These are phyloP conservation scores for Cladobotryum mycophilum DNA, from an alignment of 2,329 filamentous ascomycete species.

Conservation along the genomic window DNA sequence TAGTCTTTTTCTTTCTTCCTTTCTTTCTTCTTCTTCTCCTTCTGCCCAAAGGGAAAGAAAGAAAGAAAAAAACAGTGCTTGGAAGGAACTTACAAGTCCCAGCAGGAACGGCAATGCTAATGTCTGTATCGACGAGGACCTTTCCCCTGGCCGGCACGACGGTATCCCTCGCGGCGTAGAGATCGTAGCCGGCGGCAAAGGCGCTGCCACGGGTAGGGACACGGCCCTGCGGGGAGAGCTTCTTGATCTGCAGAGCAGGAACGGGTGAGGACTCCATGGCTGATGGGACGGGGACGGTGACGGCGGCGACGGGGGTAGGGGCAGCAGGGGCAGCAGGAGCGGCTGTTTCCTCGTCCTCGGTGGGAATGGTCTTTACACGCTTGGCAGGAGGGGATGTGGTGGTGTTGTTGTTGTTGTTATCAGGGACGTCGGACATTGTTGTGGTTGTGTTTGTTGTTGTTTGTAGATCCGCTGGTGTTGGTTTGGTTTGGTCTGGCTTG, in stretches of 20 bases:
- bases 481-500: neutral
- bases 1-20: neutral
- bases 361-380: constrained; percentile 60
- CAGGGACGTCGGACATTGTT: constrained; percentile 21
- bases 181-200: constrained; percentile 87
- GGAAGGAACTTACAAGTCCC: constrained; percentile 66
- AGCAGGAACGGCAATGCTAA: constrained; percentile 82
- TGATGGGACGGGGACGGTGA: constrained; percentile 11
- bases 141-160: constrained; percentile 77
- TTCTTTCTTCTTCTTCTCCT: neutral
- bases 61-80: too few species aligned
- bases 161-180: constrained; percentile 73
- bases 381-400: constrained; percentile 71
- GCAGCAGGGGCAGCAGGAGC: neutral
- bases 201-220: constrained; percentile 83
- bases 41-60: neutral
- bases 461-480: neutral
- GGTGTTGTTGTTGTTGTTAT: constrained; percentile 45
- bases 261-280: constrained; percentile 27
- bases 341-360: constrained; percentile 14
- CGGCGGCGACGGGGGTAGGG: too few species aligned
- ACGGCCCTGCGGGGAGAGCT: constrained; percentile 71
- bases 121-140: constrained; percentile 81
- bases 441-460: constrained; percentile 10
- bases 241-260: constrained; percentile 77